Conservation (phyloP, 805 yeast genomes). For the Pichia ethanolica region DNA sequence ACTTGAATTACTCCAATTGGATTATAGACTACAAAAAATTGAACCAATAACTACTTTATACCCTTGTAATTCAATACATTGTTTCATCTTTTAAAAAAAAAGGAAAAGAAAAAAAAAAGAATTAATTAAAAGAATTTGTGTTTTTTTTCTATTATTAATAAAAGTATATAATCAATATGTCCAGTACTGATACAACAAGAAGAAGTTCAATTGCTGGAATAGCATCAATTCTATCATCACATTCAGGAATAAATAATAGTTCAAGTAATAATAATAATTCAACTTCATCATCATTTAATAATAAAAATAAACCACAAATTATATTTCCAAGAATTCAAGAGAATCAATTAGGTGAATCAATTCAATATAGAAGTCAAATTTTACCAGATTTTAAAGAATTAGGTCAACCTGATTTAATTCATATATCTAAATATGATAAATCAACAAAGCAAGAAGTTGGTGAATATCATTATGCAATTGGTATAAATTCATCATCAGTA, state of each 20-base stretch:
- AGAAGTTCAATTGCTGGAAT: constrained; percentile 4
- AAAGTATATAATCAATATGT: neutral
- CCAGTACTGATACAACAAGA: constrained; percentile 3
- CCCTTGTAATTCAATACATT: no score
- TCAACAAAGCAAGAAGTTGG: constrained; percentile 42
- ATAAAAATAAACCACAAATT: constrained; percentile 16
- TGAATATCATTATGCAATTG: constrained; percentile 47
- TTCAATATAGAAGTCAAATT: constrained; percentile 39
- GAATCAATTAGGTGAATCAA: constrained; percentile 42
- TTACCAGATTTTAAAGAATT: constrained; percentile 41
- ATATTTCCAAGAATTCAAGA: constrained; percentile 36
- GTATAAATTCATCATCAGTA: constrained; percentile 44
- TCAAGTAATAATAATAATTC: neutral
- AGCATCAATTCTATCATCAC: neutral
- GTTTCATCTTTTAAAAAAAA: no score
- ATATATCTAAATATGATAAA: constrained; percentile 37
- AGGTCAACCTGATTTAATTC: constrained; percentile 73
- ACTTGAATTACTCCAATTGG: no score
- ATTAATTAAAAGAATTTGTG: no score
- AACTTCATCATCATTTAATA: constrained; percentile 1
- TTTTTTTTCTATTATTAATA: no score
- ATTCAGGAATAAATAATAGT: neutral
- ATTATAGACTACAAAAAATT: no score
- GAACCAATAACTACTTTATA: no score
- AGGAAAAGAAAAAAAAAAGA: no score